Base-by-base conservation (phyloP, 495 filamentous ascomycete species). In the Pyrenula massariospora region DNA sequence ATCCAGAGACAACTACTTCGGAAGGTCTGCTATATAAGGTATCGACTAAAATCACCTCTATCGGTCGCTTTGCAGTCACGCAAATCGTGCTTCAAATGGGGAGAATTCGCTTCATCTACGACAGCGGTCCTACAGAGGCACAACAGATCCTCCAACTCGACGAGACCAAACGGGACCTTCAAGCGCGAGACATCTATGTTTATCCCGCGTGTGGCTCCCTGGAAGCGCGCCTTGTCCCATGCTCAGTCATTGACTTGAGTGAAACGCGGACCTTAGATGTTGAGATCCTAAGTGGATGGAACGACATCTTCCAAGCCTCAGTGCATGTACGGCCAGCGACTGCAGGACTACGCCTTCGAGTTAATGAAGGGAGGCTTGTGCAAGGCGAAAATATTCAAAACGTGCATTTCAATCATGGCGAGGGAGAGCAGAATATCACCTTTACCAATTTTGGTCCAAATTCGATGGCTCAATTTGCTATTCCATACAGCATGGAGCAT, bases 401-500 rank as follows among this genome's bases (percentile, higher is more conserved):
- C 19, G 19, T 24, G 20, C 22, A 5, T 19, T 52, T 52, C 19
- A 52, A 24, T 20, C 19, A 20, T 19, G 20, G 8, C n/a, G 50
- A 52, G 19, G 8, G 50, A 5, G 22, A 20, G 8, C 50, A 52
- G 1, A 68, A 78, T 36, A 82, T 96, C n/a, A 70, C 71, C 19
- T 80, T 96, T 57, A 73, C 68, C 3, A 58, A 75, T 0, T 67
- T 96, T 51, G 61, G 71, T 0, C 57, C 67, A 0, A 62, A 77
- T 3, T 76, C 74, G 1, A 78, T 66, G 1, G 70, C 80, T 20
- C 76, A 70, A 31, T 70, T 96, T 42, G 70, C 77, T 20, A 77
- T 97, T 47, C 94, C 94, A 0, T 97, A 91, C 62, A 91, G 84
- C 1, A 74, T 94, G 5, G 93, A 99, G 64, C 83, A 85, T 56